Evolutionary conservation across 345 rosid genomes (phyloP), one percentile per base, ranked within the genome.

Genomic region (Cardiospermum halicacabum): DNA sequence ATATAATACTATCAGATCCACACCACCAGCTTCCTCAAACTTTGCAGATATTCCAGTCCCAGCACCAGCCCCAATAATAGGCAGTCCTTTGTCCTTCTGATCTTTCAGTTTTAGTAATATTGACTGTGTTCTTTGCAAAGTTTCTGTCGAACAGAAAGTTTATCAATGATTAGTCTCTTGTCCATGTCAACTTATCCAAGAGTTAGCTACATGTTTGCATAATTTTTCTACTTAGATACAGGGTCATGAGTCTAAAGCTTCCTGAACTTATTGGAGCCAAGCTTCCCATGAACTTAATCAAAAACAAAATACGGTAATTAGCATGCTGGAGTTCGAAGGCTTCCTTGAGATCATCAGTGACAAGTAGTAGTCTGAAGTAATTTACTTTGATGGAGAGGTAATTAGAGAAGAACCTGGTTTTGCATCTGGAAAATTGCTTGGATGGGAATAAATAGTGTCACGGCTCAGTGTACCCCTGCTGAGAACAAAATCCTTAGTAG

Each of bases 21-120:
- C 96, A 25, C 97, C 97, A 66, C 98, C 98, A 69, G 97, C 96
- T 80, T 93, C 98, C 77, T 93, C 98, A 74, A 90, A 93, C 81
- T 90, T 90, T 40, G 98, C 96, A 25, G 97, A 93, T 81, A 93
- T 93, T 68, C 98, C 98, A 4, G 98, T 93, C 67, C 97, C 97
- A 59, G 98, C 97, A 72, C 98, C 98, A 73, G 92, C 98, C 58
- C 98, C 98, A 5, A 93, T 85, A 66, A 93, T 88, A 34, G 98
- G 88, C 68, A 80, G 71, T 50, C 92, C 93, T 70, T 76, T 80
- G 66, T 77, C 72, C 51, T 88, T 83, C 72, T 83, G 94, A 71
- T 78, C 85, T 76, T 79, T 84, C 45, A 93, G 79, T 57, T 75
- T 75, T 75, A 80, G 84, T 78, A 90, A 74, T 64, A 83, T 88